Conservation (phyloP, 106 monocot species). For the Posidonia australis region DNA sequence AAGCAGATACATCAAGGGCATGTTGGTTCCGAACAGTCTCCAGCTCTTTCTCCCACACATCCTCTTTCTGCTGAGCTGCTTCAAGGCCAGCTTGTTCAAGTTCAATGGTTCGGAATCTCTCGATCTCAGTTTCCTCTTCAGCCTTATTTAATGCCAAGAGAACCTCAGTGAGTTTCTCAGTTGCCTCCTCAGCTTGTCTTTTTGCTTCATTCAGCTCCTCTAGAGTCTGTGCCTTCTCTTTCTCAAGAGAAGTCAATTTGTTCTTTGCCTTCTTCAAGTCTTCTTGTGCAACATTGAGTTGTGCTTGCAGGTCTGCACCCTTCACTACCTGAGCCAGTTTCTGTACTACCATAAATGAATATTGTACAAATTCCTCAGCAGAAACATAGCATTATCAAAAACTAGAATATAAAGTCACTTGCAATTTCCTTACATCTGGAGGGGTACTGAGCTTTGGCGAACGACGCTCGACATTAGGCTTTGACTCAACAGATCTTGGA, state of each 20-base stretch:
- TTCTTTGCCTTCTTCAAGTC: slow-evolving; percentile 55
- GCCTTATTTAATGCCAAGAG: slow-evolving; percentile 44
- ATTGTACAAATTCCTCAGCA: background rate
- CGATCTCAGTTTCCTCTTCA: slow-evolving; percentile 46
- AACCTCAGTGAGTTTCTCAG: slow-evolving; percentile 38
- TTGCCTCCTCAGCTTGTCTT: slow-evolving; percentile 30
- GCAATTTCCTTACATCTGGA: slow-evolving; percentile 44
- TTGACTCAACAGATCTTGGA: slow-evolving; percentile 46
- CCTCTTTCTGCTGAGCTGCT: slow-evolving; percentile 44
- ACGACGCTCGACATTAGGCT: slow-evolving; percentile 36
- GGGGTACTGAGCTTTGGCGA: slow-evolving; percentile 28
- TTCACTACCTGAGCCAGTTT: slow-evolving; percentile 30
- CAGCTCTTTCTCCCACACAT: slow-evolving; percentile 51
- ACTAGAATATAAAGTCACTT: background rate
- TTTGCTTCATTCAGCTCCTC: slow-evolving; percentile 59
- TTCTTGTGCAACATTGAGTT: slow-evolving; percentile 28
- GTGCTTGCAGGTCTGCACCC: slow-evolving; percentile 23
- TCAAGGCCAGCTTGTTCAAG: slow-evolving; percentile 53
- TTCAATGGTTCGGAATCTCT: slow-evolving; percentile 67
- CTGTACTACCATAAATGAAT: slow-evolving; percentile 14
- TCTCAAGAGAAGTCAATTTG: slow-evolving; percentile 27
- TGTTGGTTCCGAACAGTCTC: slow-evolving; percentile 41
- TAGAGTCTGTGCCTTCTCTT: slow-evolving; percentile 30
- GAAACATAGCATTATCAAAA: background rate
- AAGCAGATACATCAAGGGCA: slow-evolving; percentile 31